Evolutionary conservation across 164 flowering plant genomes (phyloP).

Genomic region (Macadamia tetraphylla): DNA sequence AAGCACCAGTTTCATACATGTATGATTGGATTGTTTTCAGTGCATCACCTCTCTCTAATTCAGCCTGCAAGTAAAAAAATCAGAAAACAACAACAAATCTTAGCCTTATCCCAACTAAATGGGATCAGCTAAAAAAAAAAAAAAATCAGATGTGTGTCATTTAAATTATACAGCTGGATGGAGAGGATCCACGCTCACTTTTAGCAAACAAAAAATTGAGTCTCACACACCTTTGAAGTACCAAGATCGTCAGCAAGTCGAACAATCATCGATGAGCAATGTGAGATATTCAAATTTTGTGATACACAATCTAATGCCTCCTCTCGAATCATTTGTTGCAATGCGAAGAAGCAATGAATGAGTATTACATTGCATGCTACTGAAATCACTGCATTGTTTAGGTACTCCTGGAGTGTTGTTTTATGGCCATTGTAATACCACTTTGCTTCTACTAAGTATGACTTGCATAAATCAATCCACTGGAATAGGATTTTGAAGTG

Average conservation of each 20-base stretch:
- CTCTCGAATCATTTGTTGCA: background rate
- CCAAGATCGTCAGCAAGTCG: background rate
- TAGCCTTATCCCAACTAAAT: too few species aligned
- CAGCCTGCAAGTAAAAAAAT: slow-evolving; percentile 9
- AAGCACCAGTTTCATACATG: slow-evolving; percentile 21
- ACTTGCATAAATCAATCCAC: slow-evolving; percentile 43
- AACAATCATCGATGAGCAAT: background rate
- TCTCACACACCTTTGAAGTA: background rate
- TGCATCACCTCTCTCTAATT: slow-evolving; percentile 13
- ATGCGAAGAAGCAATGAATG: slow-evolving; percentile 12
- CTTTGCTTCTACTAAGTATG: slow-evolving; percentile 38
- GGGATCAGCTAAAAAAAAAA: too few species aligned
- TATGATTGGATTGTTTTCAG: slow-evolving; percentile 17
- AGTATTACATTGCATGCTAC: slow-evolving; percentile 27
- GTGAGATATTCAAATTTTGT: background rate
- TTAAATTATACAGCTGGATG: too few species aligned
- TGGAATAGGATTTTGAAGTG: background rate
- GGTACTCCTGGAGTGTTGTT: slow-evolving; percentile 37
- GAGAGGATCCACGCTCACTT: too few species aligned
- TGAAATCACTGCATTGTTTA: slow-evolving; percentile 37
- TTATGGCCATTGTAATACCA: slow-evolving; percentile 34
- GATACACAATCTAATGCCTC: background rate
- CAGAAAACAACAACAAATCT: too few species aligned
- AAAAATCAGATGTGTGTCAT: too few species aligned
- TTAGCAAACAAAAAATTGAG: too few species aligned